Evolutionary conservation across 331 rosid genomes (phyloP), one percentile per base, ranked within the genome.

Genomic region (Acacia concinna): DNA sequence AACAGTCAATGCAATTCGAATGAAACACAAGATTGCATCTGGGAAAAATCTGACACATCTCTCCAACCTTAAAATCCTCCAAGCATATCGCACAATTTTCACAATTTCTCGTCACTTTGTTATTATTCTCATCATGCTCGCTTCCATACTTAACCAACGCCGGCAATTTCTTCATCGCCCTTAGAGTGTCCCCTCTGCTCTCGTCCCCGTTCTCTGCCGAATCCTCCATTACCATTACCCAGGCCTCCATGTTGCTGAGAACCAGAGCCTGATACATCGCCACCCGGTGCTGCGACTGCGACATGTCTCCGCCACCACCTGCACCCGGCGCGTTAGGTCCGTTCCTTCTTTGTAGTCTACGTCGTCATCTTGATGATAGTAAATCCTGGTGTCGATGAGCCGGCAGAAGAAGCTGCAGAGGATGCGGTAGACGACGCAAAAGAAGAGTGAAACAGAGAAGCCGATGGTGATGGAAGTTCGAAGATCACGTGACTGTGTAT

Each of bases 111-210:
- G 21, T 15, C 37, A 6, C 40, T 6, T 30, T 0, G 38, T 35
- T 32, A 32, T 32, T 32, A 23, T 54, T 3, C 15, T 23, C 11
- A 8, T 51, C 7, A 52, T 52, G 2, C 23, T 20, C 4, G 76
- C 80, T 83, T 68, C 87, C 90, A 73, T 83, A 89, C 8, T 51
- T 67, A 9, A 88, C 86, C 76, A 84, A 30, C 0, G 89, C 87
- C 0, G 94, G 94, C 74, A 93, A n/a, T 74, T 81, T 90, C 80
- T 78, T 80, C 20, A 23, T 51, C 3, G 62, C 90, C 63, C 90
- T 72, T 25, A 88, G 80, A 72, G 52, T 80, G 9, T 78, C 78
- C 17, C 89, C 89, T 82, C 91, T 59, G 1, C 67, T 67, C 60
- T 75, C 85, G 13, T 86, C 81, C 8, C 67, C 51, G 1, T 30